phyloP scores from a whole-genome alignment of 169 alveolate genomes.

The Plasmodium vivax region DNA sequence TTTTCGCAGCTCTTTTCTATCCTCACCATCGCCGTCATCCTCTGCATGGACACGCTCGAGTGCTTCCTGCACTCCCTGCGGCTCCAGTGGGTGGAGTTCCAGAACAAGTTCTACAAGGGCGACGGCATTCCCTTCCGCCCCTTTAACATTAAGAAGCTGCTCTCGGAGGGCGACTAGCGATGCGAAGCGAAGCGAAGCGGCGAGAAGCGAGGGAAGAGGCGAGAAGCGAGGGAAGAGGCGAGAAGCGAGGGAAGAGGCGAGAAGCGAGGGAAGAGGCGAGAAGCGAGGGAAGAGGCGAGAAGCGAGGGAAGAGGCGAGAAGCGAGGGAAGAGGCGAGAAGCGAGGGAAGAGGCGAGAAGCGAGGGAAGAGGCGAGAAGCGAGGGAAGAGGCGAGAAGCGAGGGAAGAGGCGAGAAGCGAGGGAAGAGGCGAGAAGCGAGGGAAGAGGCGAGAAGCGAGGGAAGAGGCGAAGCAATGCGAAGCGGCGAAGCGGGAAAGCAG shows the following conservation, averaged over 20 bases:
- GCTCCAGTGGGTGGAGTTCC: constrained; percentile 99
- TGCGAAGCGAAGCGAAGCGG: neutral
- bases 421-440: no score
- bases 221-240: no score
- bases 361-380: neutral
- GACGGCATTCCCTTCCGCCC: constrained; percentile 91
- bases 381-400: no score
- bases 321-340: no score
- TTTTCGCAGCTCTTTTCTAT: constrained; percentile 90
- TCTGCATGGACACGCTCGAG: constrained; percentile 99
- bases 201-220: no score
- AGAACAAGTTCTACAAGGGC: constrained; percentile 98
- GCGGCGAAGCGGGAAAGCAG: no score
- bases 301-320: neutral
- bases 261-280: no score
- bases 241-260: neutral
- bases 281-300: neutral
- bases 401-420: neutral
- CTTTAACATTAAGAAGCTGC: constrained; percentile 56
- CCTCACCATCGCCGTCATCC: constrained; percentile 95
- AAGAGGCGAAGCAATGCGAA: neutral
- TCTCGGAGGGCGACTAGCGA: constrained; percentile 16
- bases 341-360: neutral
- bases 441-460: neutral
- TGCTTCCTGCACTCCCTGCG: constrained; percentile 99